phyloP scores from a whole-genome alignment of 1,284 basidiomycete species.

The Boletus albobrunnescens region DNA sequence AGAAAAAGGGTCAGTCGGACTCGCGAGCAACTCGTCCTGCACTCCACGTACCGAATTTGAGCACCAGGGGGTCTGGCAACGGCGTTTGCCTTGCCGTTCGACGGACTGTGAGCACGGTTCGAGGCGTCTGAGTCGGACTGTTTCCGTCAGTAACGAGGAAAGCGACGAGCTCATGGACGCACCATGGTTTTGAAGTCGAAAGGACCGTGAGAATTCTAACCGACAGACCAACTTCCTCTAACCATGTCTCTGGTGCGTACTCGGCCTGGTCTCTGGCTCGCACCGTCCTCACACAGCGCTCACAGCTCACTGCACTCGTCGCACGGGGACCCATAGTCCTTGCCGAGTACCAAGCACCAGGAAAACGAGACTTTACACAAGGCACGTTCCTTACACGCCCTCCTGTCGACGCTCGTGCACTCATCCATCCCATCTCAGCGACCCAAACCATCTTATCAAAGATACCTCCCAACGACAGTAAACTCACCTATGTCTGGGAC shows the following conservation, averaged over 20 bases:
- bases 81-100: slow-evolving; percentile 39
- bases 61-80: slow-evolving; percentile 72
- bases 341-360: slow-evolving; percentile 72
- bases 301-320: slow-evolving; percentile 81
- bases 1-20: neutral
- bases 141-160: neutral
- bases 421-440: slow-evolving; percentile 42
- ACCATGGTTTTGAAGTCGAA: too few relatives aligned
- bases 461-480: slow-evolving; percentile 92
- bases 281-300: neutral
- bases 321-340: slow-evolving; percentile 77
- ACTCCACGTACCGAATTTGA: slow-evolving; percentile 62
- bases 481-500: slow-evolving; percentile 95
- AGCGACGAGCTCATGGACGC: slow-evolving; percentile 1
- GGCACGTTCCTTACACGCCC: slow-evolving; percentile 41
- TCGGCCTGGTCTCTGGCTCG: neutral
- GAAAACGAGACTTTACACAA: slow-evolving; percentile 80
- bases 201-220: too few relatives aligned
- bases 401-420: too few relatives aligned
- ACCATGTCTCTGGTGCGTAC: slow-evolving; percentile 26
- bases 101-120: slow-evolving; percentile 40
- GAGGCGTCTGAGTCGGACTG: slow-evolving; percentile 65
- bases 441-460: slow-evolving; percentile 90
- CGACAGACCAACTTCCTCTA: too few relatives aligned
- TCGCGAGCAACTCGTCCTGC: too few relatives aligned